Evolutionary conservation across 2,329 filamentous ascomycete genomes (phyloP).

Genomic region (Aaosphaeria pasadenensis): DNA sequence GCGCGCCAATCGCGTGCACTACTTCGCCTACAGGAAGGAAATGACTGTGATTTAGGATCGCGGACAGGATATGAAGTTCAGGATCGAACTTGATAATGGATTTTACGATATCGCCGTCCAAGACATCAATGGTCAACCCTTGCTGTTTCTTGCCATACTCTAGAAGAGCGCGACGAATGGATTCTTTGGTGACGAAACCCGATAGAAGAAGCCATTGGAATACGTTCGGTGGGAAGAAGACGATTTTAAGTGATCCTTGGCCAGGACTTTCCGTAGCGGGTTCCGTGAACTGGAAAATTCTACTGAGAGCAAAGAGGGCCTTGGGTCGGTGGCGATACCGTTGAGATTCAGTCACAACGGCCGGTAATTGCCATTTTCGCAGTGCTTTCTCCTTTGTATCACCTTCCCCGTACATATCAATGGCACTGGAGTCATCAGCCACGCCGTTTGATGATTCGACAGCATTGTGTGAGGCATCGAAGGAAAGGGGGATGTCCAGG

Average conservation of each 20-base stretch:
- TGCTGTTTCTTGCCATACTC: constrained; percentile 39
- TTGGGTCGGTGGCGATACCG: constrained; percentile 57
- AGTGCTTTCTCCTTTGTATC: constrained; percentile 8
- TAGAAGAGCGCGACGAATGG: constrained; percentile 41
- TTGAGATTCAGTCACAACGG: background rate
- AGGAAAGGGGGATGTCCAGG: constrained; percentile 33
- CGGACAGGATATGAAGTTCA: constrained; percentile 64
- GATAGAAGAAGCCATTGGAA: constrained; percentile 61
- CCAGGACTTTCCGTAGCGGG: constrained; percentile 13
- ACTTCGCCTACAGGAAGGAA: constrained; percentile 65
- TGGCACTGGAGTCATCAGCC: constrained; percentile 8
- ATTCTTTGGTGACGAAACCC: constrained; percentile 46
- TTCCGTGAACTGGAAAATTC: constrained; percentile 41
- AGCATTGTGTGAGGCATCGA: constrained; percentile 4
- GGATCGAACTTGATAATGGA: constrained; percentile 65
- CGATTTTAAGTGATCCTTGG: constrained; percentile 20
- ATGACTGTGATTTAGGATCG: constrained; percentile 61
- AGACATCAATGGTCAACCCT: constrained; percentile 44
- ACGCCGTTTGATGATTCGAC: constrained; percentile 12
- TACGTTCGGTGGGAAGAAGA: constrained; percentile 49
- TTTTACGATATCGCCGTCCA: constrained; percentile 60
- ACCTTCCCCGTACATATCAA: background rate
- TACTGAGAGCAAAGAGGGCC: constrained; percentile 54
- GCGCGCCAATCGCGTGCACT: constrained; percentile 60
- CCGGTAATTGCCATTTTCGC: constrained; percentile 48